Evolutionary conservation across 2,329 filamentous ascomycete species (phyloP).

Genomic region (Epichloe bromicola): DNA sequence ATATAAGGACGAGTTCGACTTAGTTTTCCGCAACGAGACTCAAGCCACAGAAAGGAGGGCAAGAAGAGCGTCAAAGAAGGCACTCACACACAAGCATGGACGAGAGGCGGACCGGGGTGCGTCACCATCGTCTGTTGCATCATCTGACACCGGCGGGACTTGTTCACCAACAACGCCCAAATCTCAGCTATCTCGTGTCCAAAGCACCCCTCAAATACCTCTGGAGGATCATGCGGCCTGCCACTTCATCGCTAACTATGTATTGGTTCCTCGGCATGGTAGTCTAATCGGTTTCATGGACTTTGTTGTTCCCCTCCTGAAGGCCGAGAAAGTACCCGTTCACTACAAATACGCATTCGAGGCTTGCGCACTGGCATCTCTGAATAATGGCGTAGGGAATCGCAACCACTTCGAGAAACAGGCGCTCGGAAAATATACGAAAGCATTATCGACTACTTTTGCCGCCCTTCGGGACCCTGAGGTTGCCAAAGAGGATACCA

Average conservation of each 20-base stretch:
- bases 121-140: conserved; percentile 9
- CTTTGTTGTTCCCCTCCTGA: conserved; percentile 43
- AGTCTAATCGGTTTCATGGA: conserved; percentile 43
- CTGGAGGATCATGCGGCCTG: conserved; percentile 43
- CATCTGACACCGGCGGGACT: conserved; percentile 3
- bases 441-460: conserved; percentile 40
- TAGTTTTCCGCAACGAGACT: conserved; percentile 62
- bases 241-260: conserved; percentile 48
- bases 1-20: conserved; percentile 58
- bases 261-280: conserved; percentile 39
- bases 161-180: conserved; percentile 8
- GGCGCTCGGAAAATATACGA: conserved; percentile 40
- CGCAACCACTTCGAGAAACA: conserved; percentile 20
- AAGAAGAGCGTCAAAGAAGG: conserved; percentile 40
- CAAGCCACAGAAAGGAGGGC: conserved; percentile 52
- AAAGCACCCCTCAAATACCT: conserved; percentile 28
- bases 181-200: conserved; percentile 11
- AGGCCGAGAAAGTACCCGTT: conserved; percentile 26
- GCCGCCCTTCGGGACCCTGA: conserved; percentile 37
- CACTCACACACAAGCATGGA: conserved; percentile 22
- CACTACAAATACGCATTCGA: conserved; percentile 44
- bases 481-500: conserved; percentile 39
- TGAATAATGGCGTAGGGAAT: conserved; percentile 35
- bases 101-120: conserved; percentile 12
- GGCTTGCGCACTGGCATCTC: conserved; percentile 43